Evolutionary conservation across 1,139 yeast species (phyloP), one percentile per base, ranked within the genome.

Genomic region (Lodderomyces orthopsilosis): DNA sequence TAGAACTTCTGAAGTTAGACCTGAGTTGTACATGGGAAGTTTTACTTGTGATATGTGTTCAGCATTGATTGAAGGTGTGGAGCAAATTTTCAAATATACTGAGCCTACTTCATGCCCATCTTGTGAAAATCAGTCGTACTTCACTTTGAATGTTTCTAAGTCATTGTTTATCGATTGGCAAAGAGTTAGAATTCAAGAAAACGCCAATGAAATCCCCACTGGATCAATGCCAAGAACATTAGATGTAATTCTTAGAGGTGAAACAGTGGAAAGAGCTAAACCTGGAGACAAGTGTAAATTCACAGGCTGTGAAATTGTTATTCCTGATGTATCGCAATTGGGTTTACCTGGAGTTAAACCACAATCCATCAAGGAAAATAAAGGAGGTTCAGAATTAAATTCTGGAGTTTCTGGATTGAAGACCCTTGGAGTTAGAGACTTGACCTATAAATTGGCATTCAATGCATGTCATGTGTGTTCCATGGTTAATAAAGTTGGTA

Each of bases 171-270:
- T 89, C 50, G 98, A 93, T 70, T 93, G 99, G 99, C 99, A 93
- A 65, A 86, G 88, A 54, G 95, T 91, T 19, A 78, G 98, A 53
- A 86, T 93, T 49, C 99, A 93, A 62, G 99, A 93, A 61, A 94
- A 93, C 58, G 81, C 98, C 13, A 86, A 77, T 55, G 98, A 93
- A 65, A 93, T 93, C 47, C 99, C 99, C 22, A 90, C 97, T 0
- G 99, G 99, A 24, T 89, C 97, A 2, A 93, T 93, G 99, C 99
- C 99, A 30, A 79, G 99, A 62, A 93, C 98, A 8, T 68, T 93
- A 53, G 98, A 93, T 63, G 95, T 93, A 22, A 86, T 93, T 44
- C 68, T 93, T 45, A 77, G 98, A 57, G 98, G 98, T 38, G 98
- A 93, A 55, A 77, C 90, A 41, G 98, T 94, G 7, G 99, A 93